These are phyloP conservation scores for Neurospora africana DNA, from an alignment of 495 filamentous ascomycete species.

Conservation along the genomic window DNA sequence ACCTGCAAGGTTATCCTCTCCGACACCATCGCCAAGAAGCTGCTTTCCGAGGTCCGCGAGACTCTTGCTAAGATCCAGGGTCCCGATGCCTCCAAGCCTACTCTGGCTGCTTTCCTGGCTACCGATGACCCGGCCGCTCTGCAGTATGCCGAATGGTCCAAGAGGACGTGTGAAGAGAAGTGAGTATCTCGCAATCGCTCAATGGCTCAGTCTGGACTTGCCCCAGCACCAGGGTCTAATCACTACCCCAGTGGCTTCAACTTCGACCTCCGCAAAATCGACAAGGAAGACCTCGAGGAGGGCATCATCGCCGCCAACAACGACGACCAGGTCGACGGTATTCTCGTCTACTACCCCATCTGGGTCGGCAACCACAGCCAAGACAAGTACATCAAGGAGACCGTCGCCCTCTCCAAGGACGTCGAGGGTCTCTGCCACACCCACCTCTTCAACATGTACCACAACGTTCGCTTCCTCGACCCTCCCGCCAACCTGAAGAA, in stretches of 20 bases:
- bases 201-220: neutral
- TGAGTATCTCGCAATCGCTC: slow-evolving; percentile 34
- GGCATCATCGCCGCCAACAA: slow-evolving; percentile 71
- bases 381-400: slow-evolving; percentile 90
- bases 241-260: slow-evolving; percentile 59
- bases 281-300: slow-evolving; percentile 82
- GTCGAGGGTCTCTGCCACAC: slow-evolving; percentile 90
- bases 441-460: slow-evolving; percentile 98
- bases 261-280: slow-evolving; percentile 71
- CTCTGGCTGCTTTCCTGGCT: slow-evolving; percentile 82
- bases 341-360: slow-evolving; percentile 98
- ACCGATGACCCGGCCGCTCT: slow-evolving; percentile 82
- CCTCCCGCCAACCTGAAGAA: slow-evolving; percentile 64
- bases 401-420: slow-evolving; percentile 82
- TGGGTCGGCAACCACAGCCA: slow-evolving; percentile 64
- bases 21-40: slow-evolving; percentile 66
- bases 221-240: slow-evolving; percentile 4
- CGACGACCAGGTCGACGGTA: slow-evolving; percentile 71
- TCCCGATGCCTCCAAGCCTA: slow-evolving; percentile 43
- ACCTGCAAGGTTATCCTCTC: slow-evolving; percentile 88
- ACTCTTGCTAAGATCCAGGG: slow-evolving; percentile 55
- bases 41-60: slow-evolving; percentile 66
- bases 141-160: slow-evolving; percentile 95
- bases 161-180: slow-evolving; percentile 91
- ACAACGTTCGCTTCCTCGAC: slow-evolving; percentile 93